These are phyloP conservation scores for Agrostemma githago DNA, from an alignment of 148 eudicot genomes.

Conservation along the genomic window DNA sequence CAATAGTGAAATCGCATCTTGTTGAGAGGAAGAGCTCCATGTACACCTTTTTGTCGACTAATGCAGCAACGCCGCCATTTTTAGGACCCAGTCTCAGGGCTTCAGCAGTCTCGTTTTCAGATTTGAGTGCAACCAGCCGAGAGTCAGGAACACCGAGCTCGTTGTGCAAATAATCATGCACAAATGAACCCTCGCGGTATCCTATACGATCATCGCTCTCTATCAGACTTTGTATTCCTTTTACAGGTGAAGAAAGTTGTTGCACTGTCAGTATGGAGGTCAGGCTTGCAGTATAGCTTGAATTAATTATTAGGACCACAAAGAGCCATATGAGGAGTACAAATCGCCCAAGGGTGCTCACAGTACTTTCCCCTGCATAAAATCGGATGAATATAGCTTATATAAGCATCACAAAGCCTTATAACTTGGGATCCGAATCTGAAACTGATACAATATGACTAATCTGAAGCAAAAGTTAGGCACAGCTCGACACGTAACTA, in stretches of 20 bases:
- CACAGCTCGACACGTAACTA: neutral
- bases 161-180: slow-evolving; percentile 39
- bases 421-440: neutral
- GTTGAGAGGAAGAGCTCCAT: slow-evolving; percentile 61
- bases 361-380: slow-evolving; percentile 52
- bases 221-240: slow-evolving; percentile 54
- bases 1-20: slow-evolving; percentile 63
- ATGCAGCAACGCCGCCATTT: slow-evolving; percentile 66
- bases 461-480: neutral
- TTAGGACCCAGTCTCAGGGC: slow-evolving; percentile 52
- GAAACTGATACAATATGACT: neutral
- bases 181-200: slow-evolving; percentile 60
- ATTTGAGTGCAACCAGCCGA: slow-evolving; percentile 49
- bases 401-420: neutral
- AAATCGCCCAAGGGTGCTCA: slow-evolving; percentile 57
- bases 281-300: slow-evolving; percentile 72
- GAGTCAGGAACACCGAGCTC: slow-evolving; percentile 43
- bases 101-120: slow-evolving; percentile 40
- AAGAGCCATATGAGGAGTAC: slow-evolving; percentile 74
- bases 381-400: neutral
- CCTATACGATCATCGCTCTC: slow-evolving; percentile 51
- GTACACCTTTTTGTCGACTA: slow-evolving; percentile 61
- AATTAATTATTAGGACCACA: slow-evolving; percentile 60
- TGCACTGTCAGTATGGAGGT: slow-evolving; percentile 78
- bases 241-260: slow-evolving; percentile 52